Conservation (phyloP, 139 green algal genomes). For the Closterium sp. region DNA sequence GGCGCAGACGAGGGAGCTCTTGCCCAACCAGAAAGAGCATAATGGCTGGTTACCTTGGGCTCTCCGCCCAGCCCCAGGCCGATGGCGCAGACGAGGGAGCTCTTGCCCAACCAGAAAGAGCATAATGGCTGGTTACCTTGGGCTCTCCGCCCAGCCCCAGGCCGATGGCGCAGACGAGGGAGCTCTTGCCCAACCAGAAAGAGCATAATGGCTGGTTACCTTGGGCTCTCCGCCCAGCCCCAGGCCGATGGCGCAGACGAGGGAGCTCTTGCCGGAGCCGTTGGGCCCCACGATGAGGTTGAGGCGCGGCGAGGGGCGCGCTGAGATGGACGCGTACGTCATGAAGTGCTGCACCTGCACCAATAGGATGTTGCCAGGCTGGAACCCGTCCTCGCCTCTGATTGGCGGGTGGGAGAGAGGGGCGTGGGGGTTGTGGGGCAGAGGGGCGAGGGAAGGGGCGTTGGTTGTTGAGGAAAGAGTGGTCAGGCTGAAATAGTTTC, state of each 20-base stretch:
- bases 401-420: background rate
- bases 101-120: constrained; percentile 68
- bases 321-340: constrained; percentile 53
- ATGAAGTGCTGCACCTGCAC: constrained; percentile 62
- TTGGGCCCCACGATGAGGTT: constrained; percentile 96
- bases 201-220: too few relatives aligned
- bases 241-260: constrained; percentile 87
- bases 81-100: constrained; percentile 82
- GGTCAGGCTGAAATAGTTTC: too few relatives aligned
- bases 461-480: too few relatives aligned
- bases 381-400: constrained; percentile 38
- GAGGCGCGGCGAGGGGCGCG: constrained; percentile 61
- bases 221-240: constrained; percentile 71
- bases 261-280: constrained; percentile 86
- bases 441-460: background rate
- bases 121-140: background rate
- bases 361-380: constrained; percentile 46
- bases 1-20: constrained; percentile 86
- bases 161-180: constrained; percentile 82
- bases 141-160: constrained; percentile 74
- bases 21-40: too few relatives aligned
- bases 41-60: too few relatives aligned
- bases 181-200: constrained; percentile 87
- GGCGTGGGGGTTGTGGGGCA: too few relatives aligned
- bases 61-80: constrained; percentile 78